Conservation (phyloP, 2,329 filamentous ascomycete species). For the Paecilomyces sp. region DNA sequence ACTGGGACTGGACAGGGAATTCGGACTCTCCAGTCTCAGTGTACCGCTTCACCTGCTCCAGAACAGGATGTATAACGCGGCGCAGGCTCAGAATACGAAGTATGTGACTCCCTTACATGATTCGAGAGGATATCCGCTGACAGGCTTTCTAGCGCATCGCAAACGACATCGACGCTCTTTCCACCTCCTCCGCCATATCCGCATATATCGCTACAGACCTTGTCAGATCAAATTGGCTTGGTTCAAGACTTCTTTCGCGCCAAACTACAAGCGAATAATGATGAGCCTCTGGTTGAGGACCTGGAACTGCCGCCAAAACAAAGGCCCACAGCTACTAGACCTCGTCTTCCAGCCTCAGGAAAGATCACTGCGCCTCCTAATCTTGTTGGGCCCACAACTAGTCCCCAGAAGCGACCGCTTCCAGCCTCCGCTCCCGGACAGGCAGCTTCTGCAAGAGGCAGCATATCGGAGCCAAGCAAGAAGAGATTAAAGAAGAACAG, state of each 20-base stretch:
- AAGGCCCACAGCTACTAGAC: conserved; percentile 43
- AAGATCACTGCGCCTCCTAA: conserved; percentile 34
- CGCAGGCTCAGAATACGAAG: conserved; percentile 66
- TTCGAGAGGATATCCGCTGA: background rate
- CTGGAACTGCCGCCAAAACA: conserved; percentile 93
- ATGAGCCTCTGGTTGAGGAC: conserved; percentile 82
- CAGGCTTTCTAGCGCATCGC: conserved; percentile 20
- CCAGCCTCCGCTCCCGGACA: conserved; percentile 18
- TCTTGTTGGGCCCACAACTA: conserved; percentile 23
- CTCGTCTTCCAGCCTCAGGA: conserved; percentile 39
- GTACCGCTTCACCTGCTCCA: conserved; percentile 93
- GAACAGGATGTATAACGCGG: conserved; percentile 77
- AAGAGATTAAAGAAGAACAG: conserved; percentile 37
- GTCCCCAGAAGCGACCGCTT: conserved; percentile 35
- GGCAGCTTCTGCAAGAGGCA: conserved; percentile 17
- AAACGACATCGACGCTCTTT: conserved; percentile 53
- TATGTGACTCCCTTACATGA: conserved; percentile 24
- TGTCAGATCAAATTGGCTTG: conserved; percentile 75
- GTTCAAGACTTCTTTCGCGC: conserved; percentile 86
- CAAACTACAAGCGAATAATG: conserved; percentile 76
- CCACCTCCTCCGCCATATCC: conserved; percentile 63
- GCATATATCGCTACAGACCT: conserved; percentile 69
- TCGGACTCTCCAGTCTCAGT: conserved; percentile 78
- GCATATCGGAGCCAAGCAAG: conserved; percentile 30
- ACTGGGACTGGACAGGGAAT: conserved; percentile 82